Evolutionary conservation across 352 stramenopile species (phyloP), one percentile per base, ranked within the genome.

Genomic region (Pythium dissotocum): DNA sequence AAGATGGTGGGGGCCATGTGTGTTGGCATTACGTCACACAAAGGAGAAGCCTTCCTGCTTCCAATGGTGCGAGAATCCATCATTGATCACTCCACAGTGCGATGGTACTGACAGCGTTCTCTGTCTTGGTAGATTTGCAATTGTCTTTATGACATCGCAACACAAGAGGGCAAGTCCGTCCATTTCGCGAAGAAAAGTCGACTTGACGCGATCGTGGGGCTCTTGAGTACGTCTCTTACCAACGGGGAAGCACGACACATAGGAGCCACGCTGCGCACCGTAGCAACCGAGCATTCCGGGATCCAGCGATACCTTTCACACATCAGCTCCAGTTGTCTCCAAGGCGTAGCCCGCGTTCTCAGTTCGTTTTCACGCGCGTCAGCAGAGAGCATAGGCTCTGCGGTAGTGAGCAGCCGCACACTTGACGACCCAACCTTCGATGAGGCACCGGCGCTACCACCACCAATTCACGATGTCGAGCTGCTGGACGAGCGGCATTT

Each of bases 221-320:
- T 71, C 13, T 33, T 71, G 1, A 38, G 46, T n/a, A 40, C 44
- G 10, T 58, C 42, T 3, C 58, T 71, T 10, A 71, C 56, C 42
- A 71, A 63, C 21, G 64, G 64, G 2, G 64, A 71, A 28, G 38
- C 55, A 2, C 16, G 35, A 8, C 42, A 61, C 16, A 59, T 70
- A 53, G 56, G 56, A 5, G 33, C 33, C 3, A 57, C 58, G 5
- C 30, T 70, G 10, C 21, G 54, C 12, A n/a, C 48, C 21, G 3
- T 56, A 4, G 64, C 64, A 0, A 57, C 48, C 6, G 40, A 26
- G 3, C 56, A 71, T 55, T 32, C 21, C 8, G 57, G 64, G 13
- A 71, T 71, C 24, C 57, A 52, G 8, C n/a, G n/a, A 10, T 71
- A 58, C n/a, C 64, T 71, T 13, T 61, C 64, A 13, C 6, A 10